A percentile compares a stretch with the other conserved stretches of the same genome.
Evolutionary conservation across 2,329 filamentous ascomycete species (phyloP).

Genomic region (Hypocrella siamensis): DNA sequence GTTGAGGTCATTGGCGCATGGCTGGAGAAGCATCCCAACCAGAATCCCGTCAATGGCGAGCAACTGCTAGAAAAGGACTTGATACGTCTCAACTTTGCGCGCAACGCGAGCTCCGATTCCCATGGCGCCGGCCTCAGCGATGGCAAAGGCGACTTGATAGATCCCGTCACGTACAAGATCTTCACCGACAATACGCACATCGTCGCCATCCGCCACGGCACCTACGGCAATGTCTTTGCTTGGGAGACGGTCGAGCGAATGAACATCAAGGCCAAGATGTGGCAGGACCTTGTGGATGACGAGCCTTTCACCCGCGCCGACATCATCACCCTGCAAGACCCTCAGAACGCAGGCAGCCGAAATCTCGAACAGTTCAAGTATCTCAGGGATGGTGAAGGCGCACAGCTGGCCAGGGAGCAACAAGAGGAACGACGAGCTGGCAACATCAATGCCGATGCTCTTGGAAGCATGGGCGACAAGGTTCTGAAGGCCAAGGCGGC

Average conservation of each 20-base stretch:
- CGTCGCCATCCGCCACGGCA: slow-evolving; percentile 65
- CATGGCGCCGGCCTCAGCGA: slow-evolving; percentile 31
- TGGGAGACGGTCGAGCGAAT: slow-evolving; percentile 91
- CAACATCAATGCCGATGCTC: slow-evolving; percentile 62
- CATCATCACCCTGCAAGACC: slow-evolving; percentile 92
- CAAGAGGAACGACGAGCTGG: slow-evolving; percentile 48
- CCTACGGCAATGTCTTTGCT: slow-evolving; percentile 86
- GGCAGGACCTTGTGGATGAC: slow-evolving; percentile 80
- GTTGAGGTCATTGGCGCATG: slow-evolving; percentile 86
- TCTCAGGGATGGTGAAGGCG: slow-evolving; percentile 63
- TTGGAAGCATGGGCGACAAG: slow-evolving; percentile 67
- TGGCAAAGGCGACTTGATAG: slow-evolving; percentile 65
- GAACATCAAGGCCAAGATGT: slow-evolving; percentile 95
- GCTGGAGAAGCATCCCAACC: slow-evolving; percentile 75
- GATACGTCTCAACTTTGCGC: slow-evolving; percentile 79
- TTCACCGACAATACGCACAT: slow-evolving; percentile 98
- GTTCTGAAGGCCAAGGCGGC: slow-evolving; percentile 84
- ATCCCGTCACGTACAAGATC: slow-evolving; percentile 93
- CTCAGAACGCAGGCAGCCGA: slow-evolving; percentile 70
- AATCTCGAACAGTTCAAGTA: slow-evolving; percentile 84
- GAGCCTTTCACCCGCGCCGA: slow-evolving; percentile 75
- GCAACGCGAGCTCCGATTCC: slow-evolving; percentile 59
- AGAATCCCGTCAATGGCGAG: slow-evolving; percentile 76
- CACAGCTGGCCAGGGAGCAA: slow-evolving; percentile 52
- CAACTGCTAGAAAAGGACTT: slow-evolving; percentile 68